Base-by-base conservation (phyloP, 768 basidiomycete species). In the Calvatia gigantea region DNA sequence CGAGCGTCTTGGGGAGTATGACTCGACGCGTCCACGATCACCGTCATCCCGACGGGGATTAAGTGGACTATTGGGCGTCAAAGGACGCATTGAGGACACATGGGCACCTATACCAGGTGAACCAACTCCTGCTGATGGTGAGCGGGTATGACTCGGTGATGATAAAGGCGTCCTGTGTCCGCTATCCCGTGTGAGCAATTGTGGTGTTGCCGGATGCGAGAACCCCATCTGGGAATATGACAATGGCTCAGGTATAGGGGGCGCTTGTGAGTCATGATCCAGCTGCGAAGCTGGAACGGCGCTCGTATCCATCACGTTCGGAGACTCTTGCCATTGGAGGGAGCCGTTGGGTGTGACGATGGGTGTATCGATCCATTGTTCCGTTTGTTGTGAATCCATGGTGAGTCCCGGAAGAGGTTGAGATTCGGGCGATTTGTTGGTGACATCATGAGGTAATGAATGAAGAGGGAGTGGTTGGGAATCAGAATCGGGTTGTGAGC, bases 341-440 rank as follows among this genome's bases (percentile, higher is more conserved):
- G 82, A 82, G 32, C 81, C 80, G 51, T 79, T 78, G 3, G 83
- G 82, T 6, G 83, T 82, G 29, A 78, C 71, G 28, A 77, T 52
- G 9, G 86, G 83, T 0, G 84, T 82, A 41, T 75, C 70, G 52
- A 83, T 67, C 51, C 73, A 76, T 6, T 67, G 65, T 17, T 79
- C 77, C 17, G 75, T 71, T 27, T 75, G 76, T 62, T 81, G 77
- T 6, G 80, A 80, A 35, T 53, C 45, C 2, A 19, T 14, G 25
- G 54, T 23, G 28, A 47, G 54, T 6, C 33, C 27, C 2, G 43
- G 54, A 31, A 55, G 17, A 15, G 54, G 46, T 41, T 56, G 54
- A 15, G 46, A 48, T 12, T 25, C 14, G 7, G 54, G 37, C 32
- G 47, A 14, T 25, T 38, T 49, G 19, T 32, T 43, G 46, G 44